Evolutionary conservation across 2,329 filamentous ascomycete species (phyloP).

Genomic region (Cladosporium oxysporum): DNA sequence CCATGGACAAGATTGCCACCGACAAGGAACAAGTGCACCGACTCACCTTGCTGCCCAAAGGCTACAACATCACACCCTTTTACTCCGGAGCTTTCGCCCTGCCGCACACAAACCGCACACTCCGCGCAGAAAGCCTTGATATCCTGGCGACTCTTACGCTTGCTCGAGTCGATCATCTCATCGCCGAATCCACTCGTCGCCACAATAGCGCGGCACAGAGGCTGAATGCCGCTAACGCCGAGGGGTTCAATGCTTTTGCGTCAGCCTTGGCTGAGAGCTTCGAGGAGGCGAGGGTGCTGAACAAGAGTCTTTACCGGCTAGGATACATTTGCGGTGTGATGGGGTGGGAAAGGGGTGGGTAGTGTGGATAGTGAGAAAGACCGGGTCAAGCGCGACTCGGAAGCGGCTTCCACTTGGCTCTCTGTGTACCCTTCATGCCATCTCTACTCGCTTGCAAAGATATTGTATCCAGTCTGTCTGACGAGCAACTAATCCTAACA

Average conservation of each 20-base stretch:
- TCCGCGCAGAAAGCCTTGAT: neutral
- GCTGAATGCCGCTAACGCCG: neutral
- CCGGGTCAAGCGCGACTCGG: neutral
- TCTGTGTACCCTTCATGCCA: neutral
- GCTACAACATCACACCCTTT: neutral
- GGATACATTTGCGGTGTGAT: neutral
- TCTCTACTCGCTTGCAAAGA: neutral
- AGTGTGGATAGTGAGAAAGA: neutral
- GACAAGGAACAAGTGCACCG: neutral
- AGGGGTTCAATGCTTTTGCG: neutral
- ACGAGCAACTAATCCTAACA: neutral
- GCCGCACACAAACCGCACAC: neutral
- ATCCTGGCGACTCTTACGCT: neutral
- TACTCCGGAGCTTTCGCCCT: neutral
- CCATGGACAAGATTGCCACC: neutral
- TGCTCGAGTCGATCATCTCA: neutral
- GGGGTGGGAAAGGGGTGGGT: neutral
- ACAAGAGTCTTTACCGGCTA: neutral
- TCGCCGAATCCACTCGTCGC: neutral
- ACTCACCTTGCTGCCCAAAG: neutral
- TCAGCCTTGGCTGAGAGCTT: neutral
- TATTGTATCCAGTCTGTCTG: neutral
- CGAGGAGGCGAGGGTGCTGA: neutral
- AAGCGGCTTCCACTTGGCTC: neutral
- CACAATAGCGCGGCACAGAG: neutral